Base-by-base conservation (phyloP, 2,329 filamentous ascomycete genomes). In the Penicillium paneum region DNA sequence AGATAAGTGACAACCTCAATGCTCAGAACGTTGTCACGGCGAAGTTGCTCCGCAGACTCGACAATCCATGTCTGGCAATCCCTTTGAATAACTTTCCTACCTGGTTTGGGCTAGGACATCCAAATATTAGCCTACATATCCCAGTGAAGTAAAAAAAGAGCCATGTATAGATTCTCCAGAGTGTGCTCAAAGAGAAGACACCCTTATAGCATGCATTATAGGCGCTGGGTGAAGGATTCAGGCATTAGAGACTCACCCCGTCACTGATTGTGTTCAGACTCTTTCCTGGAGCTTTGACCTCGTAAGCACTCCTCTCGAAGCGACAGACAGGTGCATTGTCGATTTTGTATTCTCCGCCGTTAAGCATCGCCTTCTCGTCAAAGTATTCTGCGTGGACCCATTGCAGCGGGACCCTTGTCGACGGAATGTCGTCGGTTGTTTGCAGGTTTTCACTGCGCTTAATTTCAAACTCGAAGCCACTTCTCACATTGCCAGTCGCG, bases 1-100 rank as follows among this genome's bases (percentile, higher is more conserved):
- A 73, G 57, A 49, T 69, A 74, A 24, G 15, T 47, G 19, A 46
- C 60, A 49, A 67, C 62, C 8, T 60, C 58, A 3, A 8, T 12
- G 8, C n/a, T 40, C 31, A 72, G 63, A n/a, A 73, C 67, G 2
- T 56, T 39, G 17, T 70, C 65, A 3, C n/a, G 36, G 10, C 66
- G 61, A 24, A 73, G 64, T 49, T 68, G 61, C 4, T 67, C 58
- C 0, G 69, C 68, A 5, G 69, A 67, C 51, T 73, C 69, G 6
- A 72, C 61, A 46, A 72, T 67, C 71, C 71, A 74, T 11, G 69
- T 72, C 60, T 74, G 69, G 45, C 71, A 74, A 39, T 74, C 59
- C 31, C 61, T 65, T 39, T 70, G 68, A n/a, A 32, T 56, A 36
- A 72, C 48, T 52, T 55, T 70, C 34, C 46, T 56, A 8, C 53